Conservation (phyloP, 495 filamentous ascomycete genomes). For the Penicillium cosmopolitanum region DNA sequence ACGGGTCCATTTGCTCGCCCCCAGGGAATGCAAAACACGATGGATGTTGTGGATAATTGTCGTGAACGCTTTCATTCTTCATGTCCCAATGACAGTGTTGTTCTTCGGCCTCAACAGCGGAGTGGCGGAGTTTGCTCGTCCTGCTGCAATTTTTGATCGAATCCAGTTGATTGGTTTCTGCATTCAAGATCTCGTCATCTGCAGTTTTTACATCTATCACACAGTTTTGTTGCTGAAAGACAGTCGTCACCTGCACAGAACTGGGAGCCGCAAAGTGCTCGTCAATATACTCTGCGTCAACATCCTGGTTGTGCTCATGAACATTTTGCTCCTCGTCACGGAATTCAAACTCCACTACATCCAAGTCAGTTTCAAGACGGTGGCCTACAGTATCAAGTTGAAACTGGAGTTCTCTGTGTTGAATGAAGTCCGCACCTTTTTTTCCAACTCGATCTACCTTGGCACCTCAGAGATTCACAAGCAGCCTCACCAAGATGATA, state of each 20-base stretch:
- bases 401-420: neutral
- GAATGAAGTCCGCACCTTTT: no score
- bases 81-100: conserved; percentile 7
- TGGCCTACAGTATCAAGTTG: neutral
- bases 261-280: neutral
- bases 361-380: neutral
- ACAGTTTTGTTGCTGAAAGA: neutral
- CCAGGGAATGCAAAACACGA: no score
- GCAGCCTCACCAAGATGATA: no score
- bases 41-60: conserved; percentile 6
- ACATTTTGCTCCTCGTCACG: neutral
- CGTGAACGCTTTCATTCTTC: conserved; percentile 2
- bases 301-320: neutral
- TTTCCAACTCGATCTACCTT: no score
- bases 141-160: conserved; percentile 4
- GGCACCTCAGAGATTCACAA: no score
- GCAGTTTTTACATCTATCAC: conserved; percentile 7
- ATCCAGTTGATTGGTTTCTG: conserved; percentile 5
- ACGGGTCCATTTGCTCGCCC: no score
- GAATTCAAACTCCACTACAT: neutral
- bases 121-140: conserved; percentile 1
- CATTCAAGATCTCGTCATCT: conserved; percentile 6
- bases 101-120: conserved; percentile 5
- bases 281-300: neutral
- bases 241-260: no score